Percentiles rank a stretch among this genome's conserved stretches.
phyloP scores from a whole-genome alignment of 495 filamentous ascomycete species.

The Evernia prunastri region DNA sequence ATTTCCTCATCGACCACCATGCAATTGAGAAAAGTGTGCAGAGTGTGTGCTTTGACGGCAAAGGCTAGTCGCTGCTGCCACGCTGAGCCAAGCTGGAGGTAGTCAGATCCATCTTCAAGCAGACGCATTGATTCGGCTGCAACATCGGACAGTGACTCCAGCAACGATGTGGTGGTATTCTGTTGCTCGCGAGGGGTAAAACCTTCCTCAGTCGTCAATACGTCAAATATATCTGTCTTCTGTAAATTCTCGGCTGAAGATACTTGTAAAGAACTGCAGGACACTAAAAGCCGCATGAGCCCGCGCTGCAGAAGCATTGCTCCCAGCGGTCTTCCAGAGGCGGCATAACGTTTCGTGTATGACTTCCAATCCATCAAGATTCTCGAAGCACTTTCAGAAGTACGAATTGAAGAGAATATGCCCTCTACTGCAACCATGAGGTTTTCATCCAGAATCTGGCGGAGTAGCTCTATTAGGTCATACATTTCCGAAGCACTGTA shows the following conservation, averaged over 20 bases:
- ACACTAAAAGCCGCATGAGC: slow-evolving; percentile 76
- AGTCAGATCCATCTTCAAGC: slow-evolving; percentile 85
- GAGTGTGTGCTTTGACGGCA: slow-evolving; percentile 70
- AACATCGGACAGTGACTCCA: slow-evolving; percentile 67
- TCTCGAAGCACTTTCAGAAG: slow-evolving; percentile 41
- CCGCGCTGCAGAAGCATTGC: slow-evolving; percentile 86
- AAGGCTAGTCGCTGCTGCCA: slow-evolving; percentile 85
- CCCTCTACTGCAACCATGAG: slow-evolving; percentile 81
- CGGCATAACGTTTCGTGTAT: slow-evolving; percentile 74
- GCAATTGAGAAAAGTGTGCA: slow-evolving; percentile 83
- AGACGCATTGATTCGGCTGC: slow-evolving; percentile 74
- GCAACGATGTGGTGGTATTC: slow-evolving; percentile 34
- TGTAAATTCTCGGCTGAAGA: slow-evolving; percentile 52
- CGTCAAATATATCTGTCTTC: slow-evolving; percentile 62
- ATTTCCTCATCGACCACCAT: slow-evolving; percentile 69
- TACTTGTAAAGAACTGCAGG: slow-evolving; percentile 66
- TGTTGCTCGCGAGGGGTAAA: slow-evolving; percentile 42
- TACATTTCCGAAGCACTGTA: slow-evolving; percentile 69
- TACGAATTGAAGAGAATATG: slow-evolving; percentile 78
- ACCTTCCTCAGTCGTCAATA: slow-evolving; percentile 50
- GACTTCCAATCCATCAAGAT: slow-evolving; percentile 70
- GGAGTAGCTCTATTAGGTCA: slow-evolving; percentile 59
- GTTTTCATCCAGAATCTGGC: slow-evolving; percentile 66
- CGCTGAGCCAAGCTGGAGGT: slow-evolving; percentile 72
- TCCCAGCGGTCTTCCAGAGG: slow-evolving; percentile 70